phyloP scores from a whole-genome alignment of 2,329 filamentous ascomycete genomes.

The Monilinia fructicola region DNA sequence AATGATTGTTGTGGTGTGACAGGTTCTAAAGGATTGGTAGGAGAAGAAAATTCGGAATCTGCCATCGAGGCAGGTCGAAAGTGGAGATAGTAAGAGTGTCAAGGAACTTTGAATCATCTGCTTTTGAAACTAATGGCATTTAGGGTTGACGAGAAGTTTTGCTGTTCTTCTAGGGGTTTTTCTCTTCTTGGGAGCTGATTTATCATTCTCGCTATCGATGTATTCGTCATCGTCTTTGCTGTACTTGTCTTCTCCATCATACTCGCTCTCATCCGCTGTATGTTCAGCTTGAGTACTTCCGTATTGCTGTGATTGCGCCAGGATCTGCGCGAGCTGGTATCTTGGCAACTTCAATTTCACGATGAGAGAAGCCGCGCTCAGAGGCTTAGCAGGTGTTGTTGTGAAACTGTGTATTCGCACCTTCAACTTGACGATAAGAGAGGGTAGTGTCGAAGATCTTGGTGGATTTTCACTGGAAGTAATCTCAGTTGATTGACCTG shows the following conservation, averaged over 20 bases:
- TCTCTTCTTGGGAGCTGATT: background rate
- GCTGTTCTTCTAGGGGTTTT: background rate
- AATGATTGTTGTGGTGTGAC: background rate
- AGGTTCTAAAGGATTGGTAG: background rate
- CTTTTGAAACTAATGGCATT: background rate
- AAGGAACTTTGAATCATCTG: background rate
- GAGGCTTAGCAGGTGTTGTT: background rate
- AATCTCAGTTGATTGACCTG: background rate
- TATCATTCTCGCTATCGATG: background rate
- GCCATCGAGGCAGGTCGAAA: background rate
- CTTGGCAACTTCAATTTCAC: background rate
- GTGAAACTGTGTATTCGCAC: no score
- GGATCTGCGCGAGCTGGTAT: background rate
- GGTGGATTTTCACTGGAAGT: background rate
- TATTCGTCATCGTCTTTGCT: background rate
- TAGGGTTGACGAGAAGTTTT: background rate
- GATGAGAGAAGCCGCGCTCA: background rate
- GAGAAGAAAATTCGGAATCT: background rate
- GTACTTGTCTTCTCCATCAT: background rate
- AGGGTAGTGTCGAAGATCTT: background rate
- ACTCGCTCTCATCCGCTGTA: background rate
- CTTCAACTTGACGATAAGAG: background rate
- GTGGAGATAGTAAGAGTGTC: accelerated
- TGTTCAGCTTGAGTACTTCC: no score
- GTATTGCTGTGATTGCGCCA: no score